Evolutionary conservation across 2,329 filamentous ascomycete genomes (phyloP), one percentile per base, ranked within the genome.

Genomic region (Fusarium beomiforme): DNA sequence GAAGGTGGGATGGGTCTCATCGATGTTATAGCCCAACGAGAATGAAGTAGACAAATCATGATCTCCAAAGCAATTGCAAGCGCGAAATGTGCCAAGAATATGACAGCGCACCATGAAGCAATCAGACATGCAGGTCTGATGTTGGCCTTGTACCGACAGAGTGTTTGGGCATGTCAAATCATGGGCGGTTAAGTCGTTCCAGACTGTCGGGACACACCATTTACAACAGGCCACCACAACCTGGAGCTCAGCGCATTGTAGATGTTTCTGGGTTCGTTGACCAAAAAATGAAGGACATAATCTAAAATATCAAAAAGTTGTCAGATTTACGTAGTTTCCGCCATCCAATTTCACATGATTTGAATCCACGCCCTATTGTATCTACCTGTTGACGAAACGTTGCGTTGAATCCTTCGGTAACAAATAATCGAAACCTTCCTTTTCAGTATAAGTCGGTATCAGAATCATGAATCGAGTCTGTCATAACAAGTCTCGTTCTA

Each of bases 11-110:
- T 46, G 55, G 47, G 34, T n/a, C 58, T 59, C 34, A 29, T 49
- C 63, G 23, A 65, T 31, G 41, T 49, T 13, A 60, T 39, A 73
- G 59, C 68, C 67, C 42, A 57, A 62, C 3, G 59, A 53, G 42
- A n/a, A 65, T 47, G 26, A 37, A 71, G 70, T 66, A 73, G 70
- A 72, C 62, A 56, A 67, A 58, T 57, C 36, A 46, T 62, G 49
- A 14, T 26, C 34, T 54, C 11, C 24, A 6, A 23, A 24, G n/a
- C 13, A 21, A 39, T 24, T 42, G 14, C 36, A 71, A 68, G 70
- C 64, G 70, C 70, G 13, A 29, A 14, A 21, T 13, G 23, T 31
- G 44, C 54, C 17, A 21, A 43, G 24, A 42, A 5, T 36, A 16
- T 16, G 51, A 49, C 31, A 59, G 37, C 55, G 39, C 36, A 54